Percentiles rank a stretch among this genome's conserved stretches.
phyloP scores from a whole-genome alignment of 1,284 basidiomycete genomes.

The Hemileia vastatrix region DNA sequence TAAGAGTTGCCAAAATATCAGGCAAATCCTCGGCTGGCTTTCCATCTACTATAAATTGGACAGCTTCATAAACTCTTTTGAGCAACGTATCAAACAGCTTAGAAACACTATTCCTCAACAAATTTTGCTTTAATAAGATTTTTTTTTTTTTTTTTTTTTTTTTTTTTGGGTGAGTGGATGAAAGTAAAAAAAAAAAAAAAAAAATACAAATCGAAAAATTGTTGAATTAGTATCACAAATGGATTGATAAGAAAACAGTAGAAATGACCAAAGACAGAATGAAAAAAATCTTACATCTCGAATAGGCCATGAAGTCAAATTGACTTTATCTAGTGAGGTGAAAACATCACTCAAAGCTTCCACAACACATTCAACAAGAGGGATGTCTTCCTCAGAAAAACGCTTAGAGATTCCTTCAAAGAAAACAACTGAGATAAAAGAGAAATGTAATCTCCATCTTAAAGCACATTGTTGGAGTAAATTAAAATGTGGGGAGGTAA shows the following conservation, averaged over 20 bases:
- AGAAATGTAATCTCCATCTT: constrained; percentile 75
- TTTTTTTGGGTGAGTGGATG: neutral
- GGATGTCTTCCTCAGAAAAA: constrained; percentile 81
- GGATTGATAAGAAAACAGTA: neutral
- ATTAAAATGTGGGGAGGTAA: constrained; percentile 70
- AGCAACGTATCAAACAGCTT: constrained; percentile 78
- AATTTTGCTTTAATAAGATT: constrained; percentile 27
- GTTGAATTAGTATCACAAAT: constrained; percentile 50
- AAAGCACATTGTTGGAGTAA: constrained; percentile 77
- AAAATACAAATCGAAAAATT: constrained; percentile 59
- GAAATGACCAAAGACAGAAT: too few relatives aligned
- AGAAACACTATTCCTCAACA: constrained; percentile 31
- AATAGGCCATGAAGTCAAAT: constrained; percentile 58
- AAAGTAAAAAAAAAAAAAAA: neutral
- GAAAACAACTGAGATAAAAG: constrained; percentile 70
- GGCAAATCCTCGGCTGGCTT: constrained; percentile 60
- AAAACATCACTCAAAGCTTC: constrained; percentile 69
- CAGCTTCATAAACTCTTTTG: constrained; percentile 69
- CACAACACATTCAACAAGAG: constrained; percentile 74
- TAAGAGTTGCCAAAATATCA: constrained; percentile 41
- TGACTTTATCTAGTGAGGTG: constrained; percentile 59
- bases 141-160: neutral
- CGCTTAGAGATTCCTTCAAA: constrained; percentile 76
- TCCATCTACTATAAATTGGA: constrained; percentile 62
- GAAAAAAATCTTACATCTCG: constrained; percentile 60